Evolutionary conservation across 306 rosid genomes (phyloP).

Genomic region (Fragaria ananassa): DNA sequence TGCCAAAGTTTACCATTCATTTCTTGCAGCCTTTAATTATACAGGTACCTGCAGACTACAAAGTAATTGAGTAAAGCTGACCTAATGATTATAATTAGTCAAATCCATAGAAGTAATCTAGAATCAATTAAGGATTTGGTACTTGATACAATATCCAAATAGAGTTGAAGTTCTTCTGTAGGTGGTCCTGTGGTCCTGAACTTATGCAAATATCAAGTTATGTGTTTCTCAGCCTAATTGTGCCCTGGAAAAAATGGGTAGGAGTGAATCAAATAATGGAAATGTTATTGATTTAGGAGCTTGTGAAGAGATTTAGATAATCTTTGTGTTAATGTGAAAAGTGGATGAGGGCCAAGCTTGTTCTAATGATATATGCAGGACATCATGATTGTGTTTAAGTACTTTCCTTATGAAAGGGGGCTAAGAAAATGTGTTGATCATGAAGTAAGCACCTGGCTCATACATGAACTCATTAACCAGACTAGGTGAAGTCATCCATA

Average conservation of each 20-base stretch:
- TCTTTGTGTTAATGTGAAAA: conserved; percentile 4
- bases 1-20: conserved; percentile 27
- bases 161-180: neutral
- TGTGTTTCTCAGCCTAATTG: neutral
- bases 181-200: conserved; percentile 21
- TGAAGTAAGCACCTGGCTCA: conserved; percentile 32
- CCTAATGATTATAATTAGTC: conserved; percentile 17
- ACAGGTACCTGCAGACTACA: conserved; percentile 7
- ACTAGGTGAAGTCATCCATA: conserved; percentile 5
- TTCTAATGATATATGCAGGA: conserved; percentile 31
- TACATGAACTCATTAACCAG: conserved; percentile 11
- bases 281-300: neutral
- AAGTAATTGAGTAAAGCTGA: neutral
- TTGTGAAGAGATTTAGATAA: conserved; percentile 6
- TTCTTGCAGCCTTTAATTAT: conserved; percentile 16
- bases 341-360: conserved; percentile 15
- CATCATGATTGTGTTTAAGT: conserved; percentile 40
- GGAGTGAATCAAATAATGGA: neutral
- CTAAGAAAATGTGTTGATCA: conserved; percentile 22
- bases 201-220: neutral
- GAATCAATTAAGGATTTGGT: neutral
- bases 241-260: neutral
- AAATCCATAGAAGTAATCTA: conserved; percentile 2
- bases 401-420: conserved; percentile 31
- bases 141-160: neutral